Base-by-base conservation (phyloP, 176 grass and related monocot species). In the Puya raimondii region DNA sequence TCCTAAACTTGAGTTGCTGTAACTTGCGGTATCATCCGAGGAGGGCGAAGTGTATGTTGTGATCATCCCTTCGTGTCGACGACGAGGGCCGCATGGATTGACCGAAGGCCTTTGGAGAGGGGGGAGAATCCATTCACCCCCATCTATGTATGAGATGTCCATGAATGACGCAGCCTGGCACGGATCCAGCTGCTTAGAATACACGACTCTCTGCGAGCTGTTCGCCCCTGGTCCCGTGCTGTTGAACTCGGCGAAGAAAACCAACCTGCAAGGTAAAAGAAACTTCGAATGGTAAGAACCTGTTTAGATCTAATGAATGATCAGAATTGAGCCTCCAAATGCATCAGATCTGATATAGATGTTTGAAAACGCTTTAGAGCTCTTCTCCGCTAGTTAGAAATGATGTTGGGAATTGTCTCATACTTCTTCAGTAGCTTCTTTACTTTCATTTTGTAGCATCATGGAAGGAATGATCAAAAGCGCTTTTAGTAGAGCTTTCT, bases 111-210 rank as follows among this genome's bases (percentile, higher is more conserved):
- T 70, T 13, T 64, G 13, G 3, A 74, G 33, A 56, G 83, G 86
- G 8, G 84, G 75, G 21, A 85, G 18, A 11, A 72, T 75, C 85
- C 88, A 96, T 14, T 84, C 71, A 13, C 11, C 12, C 7, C 88
- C 85, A 51, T 96, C 82, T 10, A 96, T 80, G 83, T 96, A 96
- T 17, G 91, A 91, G 52, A 81, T 53, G 68, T 86, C 85, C 80
- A 88, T 88, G 80, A 84, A 96, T 0, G 84, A 22, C 42, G 79
- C 74, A 1, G 78, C 91, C 52, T 96, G 67, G 17, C 81, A 65
- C 21, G 69, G 53, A 51, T 87, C 84, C 26, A 96, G 74, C 71
- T 86, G 85, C 74, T 67, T 81, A 11, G 88, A 77, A 66, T 88
- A 91, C 13, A 74, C 1, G 20, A 79, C 82, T 70, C 91, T 83